Evolutionary conservation across 306 rosid genomes (phyloP).

Genomic region (Albizia julibrissin): DNA sequence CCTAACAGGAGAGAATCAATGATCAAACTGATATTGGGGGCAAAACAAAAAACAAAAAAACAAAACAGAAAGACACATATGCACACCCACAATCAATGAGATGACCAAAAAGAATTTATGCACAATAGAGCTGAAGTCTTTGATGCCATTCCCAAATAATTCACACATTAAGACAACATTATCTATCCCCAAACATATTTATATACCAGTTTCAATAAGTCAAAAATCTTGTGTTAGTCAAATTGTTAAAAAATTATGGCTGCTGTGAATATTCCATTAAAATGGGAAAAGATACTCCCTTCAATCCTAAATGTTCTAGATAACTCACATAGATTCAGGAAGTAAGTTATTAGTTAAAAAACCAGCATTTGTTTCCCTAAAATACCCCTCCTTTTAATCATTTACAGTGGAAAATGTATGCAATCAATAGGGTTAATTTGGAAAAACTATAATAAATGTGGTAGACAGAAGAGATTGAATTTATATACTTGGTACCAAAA

Average conservation of each 20-base stretch:
- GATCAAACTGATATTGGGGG: background rate
- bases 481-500: background rate
- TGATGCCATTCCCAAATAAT: conserved; percentile 19
- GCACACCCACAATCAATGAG: background rate
- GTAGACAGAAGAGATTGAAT: background rate
- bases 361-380: background rate
- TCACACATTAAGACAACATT: background rate
- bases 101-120: conserved; percentile 8
- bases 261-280: conserved; percentile 12
- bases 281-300: background rate
- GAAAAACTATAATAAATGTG: background rate
- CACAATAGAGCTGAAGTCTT: conserved; percentile 21
- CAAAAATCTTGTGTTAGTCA: background rate
- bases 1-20: conserved; percentile 12
- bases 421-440: background rate
- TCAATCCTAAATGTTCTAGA: background rate
- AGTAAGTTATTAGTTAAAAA: background rate
- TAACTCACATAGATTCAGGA: background rate
- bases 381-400: background rate
- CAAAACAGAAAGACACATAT: background rate
- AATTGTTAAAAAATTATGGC: conserved; percentile 8
- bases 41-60: background rate
- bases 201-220: conserved; percentile 9
- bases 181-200: conserved; percentile 12
- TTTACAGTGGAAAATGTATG: background rate